Evolutionary conservation across 2,329 filamentous ascomycete genomes (phyloP).

Genomic region (Byssothecium circinans): DNA sequence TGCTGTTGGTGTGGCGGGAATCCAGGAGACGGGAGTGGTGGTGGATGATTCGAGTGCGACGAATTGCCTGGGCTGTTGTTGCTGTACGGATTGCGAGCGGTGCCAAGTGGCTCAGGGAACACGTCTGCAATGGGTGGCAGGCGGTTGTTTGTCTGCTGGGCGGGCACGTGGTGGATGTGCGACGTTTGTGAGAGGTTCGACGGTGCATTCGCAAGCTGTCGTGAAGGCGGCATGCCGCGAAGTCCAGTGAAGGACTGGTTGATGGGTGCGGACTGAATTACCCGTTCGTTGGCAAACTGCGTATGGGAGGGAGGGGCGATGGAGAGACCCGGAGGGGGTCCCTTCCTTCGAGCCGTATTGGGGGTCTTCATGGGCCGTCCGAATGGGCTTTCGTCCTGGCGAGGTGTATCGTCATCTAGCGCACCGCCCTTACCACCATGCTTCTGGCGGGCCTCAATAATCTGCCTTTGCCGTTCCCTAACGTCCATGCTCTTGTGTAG

Average conservation of each 20-base stretch:
- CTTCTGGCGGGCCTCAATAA: constrained; percentile 92
- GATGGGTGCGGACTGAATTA: constrained; percentile 94
- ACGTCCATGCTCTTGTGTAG: constrained; percentile 92
- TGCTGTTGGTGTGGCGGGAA: constrained; percentile 62
- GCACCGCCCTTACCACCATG: constrained; percentile 58
- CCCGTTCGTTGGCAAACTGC: constrained; percentile 88
- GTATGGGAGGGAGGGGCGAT: constrained; percentile 94
- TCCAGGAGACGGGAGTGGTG: constrained; percentile 75
- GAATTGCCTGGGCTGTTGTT: constrained; percentile 63
- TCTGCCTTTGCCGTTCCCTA: constrained; percentile 87
- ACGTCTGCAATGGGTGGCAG: constrained; percentile 94
- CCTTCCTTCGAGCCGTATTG: constrained; percentile 70
- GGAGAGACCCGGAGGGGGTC: constrained; percentile 83
- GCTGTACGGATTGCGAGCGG: constrained; percentile 53
- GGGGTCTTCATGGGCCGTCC: constrained; percentile 64
- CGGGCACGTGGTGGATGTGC: constrained; percentile 88
- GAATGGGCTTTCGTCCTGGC: constrained; percentile 46
- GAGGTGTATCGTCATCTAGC: constrained; percentile 28
- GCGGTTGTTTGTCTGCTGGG: constrained; percentile 85
- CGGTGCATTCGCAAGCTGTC: constrained; percentile 78
- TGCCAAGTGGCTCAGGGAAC: constrained; percentile 75
- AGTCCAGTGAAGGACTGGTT: constrained; percentile 94
- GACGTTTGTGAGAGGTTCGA: constrained; percentile 81
- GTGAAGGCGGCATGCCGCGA: constrained; percentile 66
- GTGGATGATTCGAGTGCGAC: constrained; percentile 64